These are phyloP conservation scores for Lachancea dasiensis DNA, from an alignment of 805 yeast genomes.

Conservation along the genomic window DNA sequence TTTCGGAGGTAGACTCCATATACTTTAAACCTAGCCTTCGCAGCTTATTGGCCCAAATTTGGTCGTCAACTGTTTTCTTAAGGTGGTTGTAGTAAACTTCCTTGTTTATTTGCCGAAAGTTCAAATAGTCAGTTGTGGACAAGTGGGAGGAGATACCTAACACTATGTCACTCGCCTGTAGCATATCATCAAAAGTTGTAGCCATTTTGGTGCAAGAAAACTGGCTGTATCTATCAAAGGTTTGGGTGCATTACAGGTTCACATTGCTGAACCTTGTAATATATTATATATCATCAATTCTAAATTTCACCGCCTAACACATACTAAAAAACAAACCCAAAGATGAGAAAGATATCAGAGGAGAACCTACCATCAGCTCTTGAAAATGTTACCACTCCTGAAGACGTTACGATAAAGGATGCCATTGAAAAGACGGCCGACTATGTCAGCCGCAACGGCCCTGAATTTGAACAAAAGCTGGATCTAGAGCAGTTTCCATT, in stretches of 20 bases:
- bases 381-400: conserved; percentile 48
- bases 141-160: conserved; percentile 18
- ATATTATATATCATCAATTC: too few species aligned
- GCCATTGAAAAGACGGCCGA: conserved; percentile 66
- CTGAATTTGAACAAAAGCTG: conserved; percentile 59
- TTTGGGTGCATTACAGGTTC: too few species aligned
- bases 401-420: conserved; percentile 39
- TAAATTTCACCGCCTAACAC: too few species aligned
- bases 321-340: too few species aligned
- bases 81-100: conserved; percentile 17
- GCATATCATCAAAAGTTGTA: conserved; percentile 14
- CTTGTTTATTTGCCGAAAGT: conserved; percentile 22
- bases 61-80: conserved; percentile 14
- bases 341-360: conserved; percentile 1
- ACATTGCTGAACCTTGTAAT: too few species aligned
- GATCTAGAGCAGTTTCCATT: conserved; percentile 58
- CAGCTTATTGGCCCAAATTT: conserved; percentile 19
- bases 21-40: conserved; percentile 18
- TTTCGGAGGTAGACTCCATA: background rate
- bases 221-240: too few species aligned
- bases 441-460: conserved; percentile 65
- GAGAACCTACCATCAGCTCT: conserved; percentile 25
- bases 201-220: conserved; percentile 5
- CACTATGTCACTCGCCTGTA: conserved; percentile 24
- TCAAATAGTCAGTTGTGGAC: conserved; percentile 23